These are phyloP conservation scores for Lactifluus volemus DNA, from an alignment of 768 basidiomycete genomes.

Conservation along the genomic window DNA sequence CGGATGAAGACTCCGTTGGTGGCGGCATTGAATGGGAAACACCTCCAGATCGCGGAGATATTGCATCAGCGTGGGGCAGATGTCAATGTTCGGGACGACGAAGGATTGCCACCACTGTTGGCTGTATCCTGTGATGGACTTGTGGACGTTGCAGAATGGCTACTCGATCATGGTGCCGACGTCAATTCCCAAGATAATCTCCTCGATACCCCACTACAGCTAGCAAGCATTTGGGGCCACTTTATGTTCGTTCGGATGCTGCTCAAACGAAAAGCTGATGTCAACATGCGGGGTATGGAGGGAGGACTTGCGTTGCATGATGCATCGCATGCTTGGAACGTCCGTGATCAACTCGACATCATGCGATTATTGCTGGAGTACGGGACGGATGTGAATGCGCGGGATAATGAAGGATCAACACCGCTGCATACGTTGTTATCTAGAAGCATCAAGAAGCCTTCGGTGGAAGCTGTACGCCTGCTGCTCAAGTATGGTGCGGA, in stretches of 20 bases:
- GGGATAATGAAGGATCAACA: not conserved
- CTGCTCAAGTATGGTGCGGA: not conserved
- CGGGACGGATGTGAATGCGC: not conserved
- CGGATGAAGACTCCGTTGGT: not conserved
- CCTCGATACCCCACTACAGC: not conserved
- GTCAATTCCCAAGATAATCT: too few species aligned
- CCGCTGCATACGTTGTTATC: not conserved
- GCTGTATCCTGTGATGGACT: accelerated
- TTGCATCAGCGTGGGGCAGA: not conserved
- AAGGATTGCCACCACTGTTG: accelerated
- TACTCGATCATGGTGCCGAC: not conserved
- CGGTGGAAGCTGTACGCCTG: not conserved
- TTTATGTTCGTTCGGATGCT: not conserved
- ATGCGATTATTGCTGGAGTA: not conserved
- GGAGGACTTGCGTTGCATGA: not conserved
- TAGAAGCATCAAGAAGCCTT: not conserved
- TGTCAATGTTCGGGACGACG: not conserved
- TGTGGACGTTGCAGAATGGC: not conserved
- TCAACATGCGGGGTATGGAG: not conserved
- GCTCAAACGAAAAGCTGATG: not conserved
- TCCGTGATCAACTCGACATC: not conserved
- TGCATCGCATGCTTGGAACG: not conserved
- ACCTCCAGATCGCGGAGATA: not conserved
- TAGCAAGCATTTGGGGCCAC: not conserved
- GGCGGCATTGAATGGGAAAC: not conserved